Percentiles rank a stretch among this genome's conserved stretches.
These are phyloP conservation scores for Gastrolobium bilobum DNA, from an alignment of 306 rosid genomes.

Conservation along the genomic window DNA sequence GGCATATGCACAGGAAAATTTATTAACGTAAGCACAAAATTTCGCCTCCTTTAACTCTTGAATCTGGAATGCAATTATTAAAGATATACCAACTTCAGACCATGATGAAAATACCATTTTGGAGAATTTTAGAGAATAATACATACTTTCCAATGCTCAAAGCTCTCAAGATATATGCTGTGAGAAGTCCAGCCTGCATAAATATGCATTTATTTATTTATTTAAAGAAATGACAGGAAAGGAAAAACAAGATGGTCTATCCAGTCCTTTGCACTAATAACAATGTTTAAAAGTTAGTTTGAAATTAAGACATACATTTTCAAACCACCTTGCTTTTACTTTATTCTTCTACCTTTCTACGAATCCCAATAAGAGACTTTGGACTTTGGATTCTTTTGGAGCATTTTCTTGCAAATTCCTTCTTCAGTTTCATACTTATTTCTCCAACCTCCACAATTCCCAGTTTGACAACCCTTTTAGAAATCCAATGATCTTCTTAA, in stretches of 20 bases:
- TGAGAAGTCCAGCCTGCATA: constrained; percentile 79
- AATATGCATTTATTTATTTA: constrained; percentile 32
- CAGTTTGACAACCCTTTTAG: neutral
- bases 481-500: neutral
- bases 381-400: neutral
- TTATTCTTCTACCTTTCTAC: neutral
- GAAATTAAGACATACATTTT: neutral
- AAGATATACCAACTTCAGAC: constrained; percentile 4
- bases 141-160: constrained; percentile 78
- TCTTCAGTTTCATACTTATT: neutral
- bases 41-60: neutral
- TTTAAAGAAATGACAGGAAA: neutral
- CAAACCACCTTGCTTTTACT: neutral
- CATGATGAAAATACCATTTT: constrained; percentile 17
- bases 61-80: constrained; percentile 5
- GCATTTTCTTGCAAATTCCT: neutral
- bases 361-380: neutral
- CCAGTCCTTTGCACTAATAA: neutral
- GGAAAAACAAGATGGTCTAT: neutral
- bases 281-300: neutral
- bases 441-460: neutral
- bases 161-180: constrained; percentile 78
- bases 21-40: constrained; percentile 3
- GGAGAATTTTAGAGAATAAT: neutral
- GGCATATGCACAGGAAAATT: constrained; percentile 32